Evolutionary conservation across 2,329 filamentous ascomycete genomes (phyloP), one percentile per base, ranked within the genome.

Genomic region (Phaeosphaeria sp.): DNA sequence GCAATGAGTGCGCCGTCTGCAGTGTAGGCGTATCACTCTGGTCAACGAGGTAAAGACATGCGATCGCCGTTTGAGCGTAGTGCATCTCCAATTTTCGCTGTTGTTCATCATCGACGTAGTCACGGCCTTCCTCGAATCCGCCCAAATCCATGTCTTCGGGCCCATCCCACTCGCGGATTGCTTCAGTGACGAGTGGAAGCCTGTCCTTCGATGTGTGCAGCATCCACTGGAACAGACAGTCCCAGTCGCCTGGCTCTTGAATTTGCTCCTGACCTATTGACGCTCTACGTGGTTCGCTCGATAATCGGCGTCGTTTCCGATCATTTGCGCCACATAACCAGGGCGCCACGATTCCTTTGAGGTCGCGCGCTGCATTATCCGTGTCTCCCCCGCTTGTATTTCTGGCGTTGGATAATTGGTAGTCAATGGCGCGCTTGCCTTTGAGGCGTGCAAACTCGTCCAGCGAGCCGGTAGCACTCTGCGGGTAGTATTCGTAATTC

Each of bases 121-220:
- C 75, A 2, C 80, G 80, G 7, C 74, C 74, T 25, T 79, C 77
- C 42, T 83, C 82, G 63, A 83, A 85, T 13, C 84, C 85, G 3
- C 88, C 89, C 4, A 92, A 73, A 63, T 93, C 89, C 47, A 89
- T 82, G 68, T 93, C 90, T 6, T 80, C 80, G 0, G 90, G 89
- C 0, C 90, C 91, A 66, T 89, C 86, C 90, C 90, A 94, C 62
- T 90, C 85, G 59, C 88, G 84, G 33, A 93, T 79, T 7, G 85
- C 87, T 49, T 82, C 81, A 30, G 88, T 81, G n/a, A 86, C 84
- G n/a, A 87, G 79, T 23, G 75, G 79, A 83, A 91, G 90, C 17
- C 87, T 84, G 20, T 80, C 80, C 3, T 81, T 79, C 0, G 90
- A 87, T 59, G 87, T 85, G 2, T 78, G 71, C 15, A 84, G 80